Percentiles rank a stretch among this genome's conserved stretches.
Evolutionary conservation across 148 eudicot genomes (phyloP).

Genomic region (Vaccinium macrocarpon): DNA sequence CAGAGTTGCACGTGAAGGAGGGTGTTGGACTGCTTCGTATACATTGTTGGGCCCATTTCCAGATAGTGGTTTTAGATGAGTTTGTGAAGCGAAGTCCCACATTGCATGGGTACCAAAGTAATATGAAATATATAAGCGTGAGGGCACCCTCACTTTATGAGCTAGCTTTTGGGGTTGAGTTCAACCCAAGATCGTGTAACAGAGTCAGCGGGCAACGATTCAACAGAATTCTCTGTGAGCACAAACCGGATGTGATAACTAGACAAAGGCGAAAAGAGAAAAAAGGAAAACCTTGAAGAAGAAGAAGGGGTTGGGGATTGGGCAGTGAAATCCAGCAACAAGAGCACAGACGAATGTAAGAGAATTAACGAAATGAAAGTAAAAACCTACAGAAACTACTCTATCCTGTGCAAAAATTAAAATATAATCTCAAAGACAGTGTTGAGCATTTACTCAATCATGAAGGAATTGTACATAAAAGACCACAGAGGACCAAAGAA

Average conservation of each 20-base stretch:
- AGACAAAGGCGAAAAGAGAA: neutral
- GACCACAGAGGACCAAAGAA: neutral
- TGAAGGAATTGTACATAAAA: conserved; percentile 3
- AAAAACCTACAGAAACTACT: neutral
- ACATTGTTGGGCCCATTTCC: conserved; percentile 1
- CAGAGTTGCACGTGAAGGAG: neutral
- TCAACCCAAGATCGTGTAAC: no score
- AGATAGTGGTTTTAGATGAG: neutral
- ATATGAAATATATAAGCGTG: no score
- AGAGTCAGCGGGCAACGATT: neutral
- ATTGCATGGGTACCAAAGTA: no score
- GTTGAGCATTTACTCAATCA: neutral
- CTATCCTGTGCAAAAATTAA: neutral
- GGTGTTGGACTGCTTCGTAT: neutral
- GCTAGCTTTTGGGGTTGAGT: no score
- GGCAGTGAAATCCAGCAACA: neutral
- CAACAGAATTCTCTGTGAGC: neutral
- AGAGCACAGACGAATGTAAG: neutral
- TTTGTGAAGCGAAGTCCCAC: no score
- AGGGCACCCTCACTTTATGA: no score
- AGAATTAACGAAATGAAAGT: neutral
- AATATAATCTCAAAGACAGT: neutral
- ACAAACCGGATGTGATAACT: neutral
- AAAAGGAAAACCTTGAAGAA: conserved; percentile 1
- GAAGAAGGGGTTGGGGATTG: neutral